phyloP scores from a whole-genome alignment of 352 stramenopile species.

The Globisporangium barbulae region DNA sequence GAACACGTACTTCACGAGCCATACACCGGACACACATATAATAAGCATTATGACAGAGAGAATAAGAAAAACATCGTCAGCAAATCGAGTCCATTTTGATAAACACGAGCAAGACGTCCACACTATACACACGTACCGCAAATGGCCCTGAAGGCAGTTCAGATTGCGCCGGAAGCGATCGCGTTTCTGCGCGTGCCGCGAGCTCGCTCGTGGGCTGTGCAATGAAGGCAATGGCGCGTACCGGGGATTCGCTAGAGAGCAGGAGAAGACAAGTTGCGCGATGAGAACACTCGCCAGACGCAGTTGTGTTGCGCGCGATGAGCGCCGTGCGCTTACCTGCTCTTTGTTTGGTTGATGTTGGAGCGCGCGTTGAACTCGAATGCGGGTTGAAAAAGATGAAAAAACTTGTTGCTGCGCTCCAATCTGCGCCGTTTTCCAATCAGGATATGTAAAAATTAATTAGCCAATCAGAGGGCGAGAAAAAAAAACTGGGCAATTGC shows the following conservation, averaged over 20 bases:
- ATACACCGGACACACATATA: not conserved
- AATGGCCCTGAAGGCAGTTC: not conserved
- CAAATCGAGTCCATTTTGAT: not conserved
- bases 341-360: not conserved
- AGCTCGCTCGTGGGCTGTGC: not conserved
- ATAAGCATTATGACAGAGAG: not conserved
- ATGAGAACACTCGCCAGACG: not conserved
- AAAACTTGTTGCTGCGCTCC: not conserved
- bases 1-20: not conserved
- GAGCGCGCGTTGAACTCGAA: not conserved
- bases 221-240: not conserved
- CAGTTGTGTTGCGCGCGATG: not conserved
- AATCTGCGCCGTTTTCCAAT: not conserved
- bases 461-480: not conserved
- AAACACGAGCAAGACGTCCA: not conserved
- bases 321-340: not conserved
- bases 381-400: not conserved
- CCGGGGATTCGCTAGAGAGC: not conserved
- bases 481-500: not conserved
- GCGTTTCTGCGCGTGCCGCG: not conserved
- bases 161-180: not conserved
- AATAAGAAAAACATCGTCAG: not conserved
- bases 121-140: not conserved
- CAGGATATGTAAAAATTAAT: not conserved
- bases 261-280: not conserved